Evolutionary conservation across 148 eudicot species (phyloP).

Genomic region (Spergularia bocconei): DNA sequence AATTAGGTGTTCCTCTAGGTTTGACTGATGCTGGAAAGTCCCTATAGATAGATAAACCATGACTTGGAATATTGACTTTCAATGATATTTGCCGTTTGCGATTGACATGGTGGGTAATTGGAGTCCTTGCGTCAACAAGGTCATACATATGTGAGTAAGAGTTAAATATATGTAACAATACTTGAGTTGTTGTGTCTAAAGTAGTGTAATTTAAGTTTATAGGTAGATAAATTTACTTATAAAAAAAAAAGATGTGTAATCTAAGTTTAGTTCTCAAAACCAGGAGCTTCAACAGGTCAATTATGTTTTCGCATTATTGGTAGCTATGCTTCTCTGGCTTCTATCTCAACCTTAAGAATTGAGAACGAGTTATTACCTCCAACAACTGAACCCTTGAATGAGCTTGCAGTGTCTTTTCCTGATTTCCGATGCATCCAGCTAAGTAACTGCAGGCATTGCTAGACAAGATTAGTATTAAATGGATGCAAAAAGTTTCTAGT

Average conservation of each 20-base stretch:
- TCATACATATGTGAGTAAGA: too few species aligned
- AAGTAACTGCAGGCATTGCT: conserved; percentile 54
- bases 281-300: not conserved
- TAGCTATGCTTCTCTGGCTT: not conserved
- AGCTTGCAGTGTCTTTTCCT: conserved; percentile 34
- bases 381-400: conserved; percentile 35
- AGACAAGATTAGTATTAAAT: conserved; percentile 16
- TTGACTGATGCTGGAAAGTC: too few species aligned
- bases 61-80: too few species aligned
- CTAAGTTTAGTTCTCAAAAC: not conserved
- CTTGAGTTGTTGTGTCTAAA: too few species aligned
- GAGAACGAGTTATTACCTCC: conserved; percentile 38
- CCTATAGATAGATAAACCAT: too few species aligned
- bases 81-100: too few species aligned
- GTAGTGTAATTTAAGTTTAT: not conserved
- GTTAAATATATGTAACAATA: too few species aligned
- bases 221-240: not conserved
- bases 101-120: too few species aligned
- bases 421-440: conserved; percentile 69
- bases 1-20: not conserved
- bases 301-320: not conserved
- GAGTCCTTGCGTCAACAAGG: too few species aligned
- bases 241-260: not conserved
- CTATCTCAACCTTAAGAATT: not conserved
- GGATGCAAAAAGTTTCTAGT: not conserved